Evolutionary conservation across 257 asterid genomes (phyloP), one percentile per base, ranked within the genome.

Genomic region (Penstemon davidsonii): DNA sequence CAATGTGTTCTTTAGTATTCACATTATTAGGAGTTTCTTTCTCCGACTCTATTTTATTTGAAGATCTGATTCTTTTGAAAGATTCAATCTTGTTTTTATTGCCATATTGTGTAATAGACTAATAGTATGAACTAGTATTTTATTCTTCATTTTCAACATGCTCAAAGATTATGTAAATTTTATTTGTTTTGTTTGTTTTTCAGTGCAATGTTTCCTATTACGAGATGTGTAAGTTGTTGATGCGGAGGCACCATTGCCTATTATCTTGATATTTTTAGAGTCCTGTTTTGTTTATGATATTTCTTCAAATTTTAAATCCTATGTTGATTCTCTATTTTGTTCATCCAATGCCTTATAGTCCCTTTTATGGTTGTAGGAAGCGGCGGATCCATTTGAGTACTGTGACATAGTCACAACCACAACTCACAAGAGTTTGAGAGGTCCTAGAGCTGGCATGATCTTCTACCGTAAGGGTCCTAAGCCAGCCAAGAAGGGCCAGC

Each of bases 331-430:
- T 25, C 33, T 25, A 25, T 25, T 25, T 25, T 25, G 33, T 25
- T 25, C 33, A 25, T 25, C 33, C 33, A 25, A 25, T 25, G 33
- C 33, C 33, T 25, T 25, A 25, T 25, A 25, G 2, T 25, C 33
- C 33, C 33, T 25, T 45, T 33, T 11, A 40, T 80, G 66, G 39
- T 67, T 64, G 33, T 52, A 85, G 90, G 90, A 92, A 92, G 98
- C 97, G 3, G 96, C 97, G 7, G 79, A 90, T 81, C 98, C 97
- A 40, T 90, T 92, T 47, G 98, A 92, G 69, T 88, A 86, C 76
- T 90, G 97, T 5, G 97, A 92, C 82, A 15, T 92, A 42, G 98
- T 92, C 73, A 92, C 98, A n/a, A 92, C 98, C 6, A 92, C 98
- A 44, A 89, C 98, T 5, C 98, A 92, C 88, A 92, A 92, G 88